Conservation (phyloP, 805 yeast species). For the Millerago galiae region DNA sequence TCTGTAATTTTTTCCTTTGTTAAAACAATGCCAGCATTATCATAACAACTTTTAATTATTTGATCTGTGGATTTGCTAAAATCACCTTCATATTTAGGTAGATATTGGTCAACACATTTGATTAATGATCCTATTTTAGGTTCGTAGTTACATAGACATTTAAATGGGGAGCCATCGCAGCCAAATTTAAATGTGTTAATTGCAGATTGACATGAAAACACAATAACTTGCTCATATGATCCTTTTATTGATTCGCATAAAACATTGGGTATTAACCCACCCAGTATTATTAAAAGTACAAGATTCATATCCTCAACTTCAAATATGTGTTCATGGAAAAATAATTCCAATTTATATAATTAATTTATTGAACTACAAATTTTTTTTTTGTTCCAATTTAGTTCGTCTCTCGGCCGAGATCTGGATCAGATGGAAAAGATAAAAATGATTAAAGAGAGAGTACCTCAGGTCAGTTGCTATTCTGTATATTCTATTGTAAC, state of each 20-base stretch:
- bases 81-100: constrained; percentile 7
- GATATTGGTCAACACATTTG: constrained; percentile 16
- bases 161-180: constrained; percentile 12
- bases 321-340: not conserved
- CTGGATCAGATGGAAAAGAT: constrained; percentile 8
- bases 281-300: no score
- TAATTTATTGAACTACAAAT: no score
- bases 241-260: constrained; percentile 15
- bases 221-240: constrained; percentile 18
- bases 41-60: constrained; percentile 2
- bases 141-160: constrained; percentile 15
- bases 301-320: no score
- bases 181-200: constrained; percentile 14
- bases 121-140: constrained; percentile 17
- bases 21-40: constrained; percentile 7
- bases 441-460: not conserved
- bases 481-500: no score
- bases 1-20: constrained; percentile 7
- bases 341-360: not conserved
- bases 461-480: no score
- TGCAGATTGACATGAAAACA: constrained; percentile 20
- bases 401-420: not conserved
- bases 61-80: constrained; percentile 5
- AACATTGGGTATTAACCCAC: not conserved
- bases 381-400: not conserved